Percentiles rank a stretch among this genome's conserved stretches.
Conservation (phyloP, 805 yeast species). For the Wickerhamiella cacticola region DNA sequence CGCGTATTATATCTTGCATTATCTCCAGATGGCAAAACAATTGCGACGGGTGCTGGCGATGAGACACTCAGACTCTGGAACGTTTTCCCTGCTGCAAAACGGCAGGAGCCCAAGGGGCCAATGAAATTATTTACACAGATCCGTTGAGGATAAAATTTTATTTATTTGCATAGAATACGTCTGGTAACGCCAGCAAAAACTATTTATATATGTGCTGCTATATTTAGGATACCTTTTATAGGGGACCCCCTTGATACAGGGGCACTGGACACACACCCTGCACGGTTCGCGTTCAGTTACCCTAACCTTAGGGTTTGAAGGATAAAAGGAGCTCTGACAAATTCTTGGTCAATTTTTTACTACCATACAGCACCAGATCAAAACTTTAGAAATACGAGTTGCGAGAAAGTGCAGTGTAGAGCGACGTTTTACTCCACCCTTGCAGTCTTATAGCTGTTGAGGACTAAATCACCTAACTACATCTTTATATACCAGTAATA, state of each 20-base stretch:
- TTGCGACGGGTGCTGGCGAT: constrained; percentile 98
- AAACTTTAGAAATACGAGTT: background rate
- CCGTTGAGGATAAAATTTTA: background rate
- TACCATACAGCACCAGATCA: constrained; percentile 11
- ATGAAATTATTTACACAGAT: constrained; percentile 10
- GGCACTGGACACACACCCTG: too few relatives aligned
- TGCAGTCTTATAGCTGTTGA: constrained; percentile 12
- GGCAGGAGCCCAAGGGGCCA: constrained; percentile 6
- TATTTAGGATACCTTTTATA: too few relatives aligned
- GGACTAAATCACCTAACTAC: constrained; percentile 19
- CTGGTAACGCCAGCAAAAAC: too few relatives aligned
- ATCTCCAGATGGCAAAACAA: constrained; percentile 92
- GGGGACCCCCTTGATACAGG: too few relatives aligned
- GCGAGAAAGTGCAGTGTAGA: constrained; percentile 12
- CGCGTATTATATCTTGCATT: constrained; percentile 79
- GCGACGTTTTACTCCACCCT: constrained; percentile 18
- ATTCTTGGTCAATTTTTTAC: background rate
- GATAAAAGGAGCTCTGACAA: background rate
- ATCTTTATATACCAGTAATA: background rate
- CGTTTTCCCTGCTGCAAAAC: constrained; percentile 61
- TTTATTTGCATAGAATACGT: background rate
- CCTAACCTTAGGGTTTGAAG: background rate
- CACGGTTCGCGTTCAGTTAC: background rate
- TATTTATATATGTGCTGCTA: too few relatives aligned
- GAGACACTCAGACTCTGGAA: constrained; percentile 95